A percentile compares a stretch with the other conserved stretches of the same genome.
Evolutionary conservation across 192 early-diverging fungal species (phyloP).

Genomic region (Entophlyctis luteolus): DNA sequence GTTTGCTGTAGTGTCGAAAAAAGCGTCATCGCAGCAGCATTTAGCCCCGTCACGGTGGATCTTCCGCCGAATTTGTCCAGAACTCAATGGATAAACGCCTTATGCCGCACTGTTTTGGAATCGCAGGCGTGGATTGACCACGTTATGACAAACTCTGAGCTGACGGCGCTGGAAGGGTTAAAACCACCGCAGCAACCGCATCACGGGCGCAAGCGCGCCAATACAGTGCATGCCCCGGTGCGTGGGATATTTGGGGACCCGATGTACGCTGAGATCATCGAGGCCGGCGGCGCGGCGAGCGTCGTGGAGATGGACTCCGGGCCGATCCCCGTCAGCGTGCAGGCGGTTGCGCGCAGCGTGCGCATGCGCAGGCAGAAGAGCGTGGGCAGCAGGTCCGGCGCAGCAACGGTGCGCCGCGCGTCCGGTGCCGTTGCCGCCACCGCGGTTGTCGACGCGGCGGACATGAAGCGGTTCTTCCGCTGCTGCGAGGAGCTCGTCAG

Average conservation of each 20-base stretch:
- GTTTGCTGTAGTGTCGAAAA: conserved; percentile 4
- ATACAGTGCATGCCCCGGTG: not conserved
- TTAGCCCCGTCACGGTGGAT: not conserved
- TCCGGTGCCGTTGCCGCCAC: not conserved
- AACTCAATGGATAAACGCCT: conserved; percentile 9
- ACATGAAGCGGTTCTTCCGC: conserved; percentile 3
- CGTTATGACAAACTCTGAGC: conserved; percentile 13
- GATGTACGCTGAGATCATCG: not conserved
- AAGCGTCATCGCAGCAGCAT: conserved; percentile 3
- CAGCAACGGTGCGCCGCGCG: not conserved
- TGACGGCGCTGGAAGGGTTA: conserved; percentile 22
- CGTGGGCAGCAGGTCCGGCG: not conserved
- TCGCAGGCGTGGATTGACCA: conserved; percentile 16
- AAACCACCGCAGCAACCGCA: conserved; percentile 1
- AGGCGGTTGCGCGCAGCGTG: conserved; percentile 14
- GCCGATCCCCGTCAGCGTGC: not conserved
- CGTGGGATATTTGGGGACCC: conserved; percentile 1
- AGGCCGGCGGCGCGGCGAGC: not conserved
- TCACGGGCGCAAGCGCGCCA: not conserved
- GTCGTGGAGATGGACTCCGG: conserved; percentile 16
- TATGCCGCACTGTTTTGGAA: conserved; percentile 10
- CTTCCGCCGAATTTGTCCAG: not conserved
- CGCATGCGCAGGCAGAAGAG: conserved; percentile 15
- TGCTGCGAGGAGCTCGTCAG: not conserved
- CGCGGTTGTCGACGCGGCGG: not conserved